Base-by-base conservation (phyloP, 2,329 filamentous ascomycete species). In the Trichoderma aggressivum region DNA sequence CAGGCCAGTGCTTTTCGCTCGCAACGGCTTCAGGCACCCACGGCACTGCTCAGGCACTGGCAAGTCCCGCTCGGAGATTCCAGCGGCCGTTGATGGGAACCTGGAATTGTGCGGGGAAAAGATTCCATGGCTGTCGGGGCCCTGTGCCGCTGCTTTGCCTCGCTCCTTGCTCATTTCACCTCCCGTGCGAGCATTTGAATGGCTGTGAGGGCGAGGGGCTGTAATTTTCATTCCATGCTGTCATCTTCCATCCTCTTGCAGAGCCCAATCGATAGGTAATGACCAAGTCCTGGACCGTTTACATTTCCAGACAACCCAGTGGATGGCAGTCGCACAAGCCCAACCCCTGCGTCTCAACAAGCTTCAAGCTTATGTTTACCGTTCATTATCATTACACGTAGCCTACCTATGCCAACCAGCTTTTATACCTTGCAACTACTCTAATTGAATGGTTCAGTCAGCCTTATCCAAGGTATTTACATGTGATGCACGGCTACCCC, bases 51-150 rank as follows among this genome's bases (percentile, higher is more conserved):
- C 36, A 43, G 36, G 39, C 14, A 47, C 39, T 66, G 63, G 30
- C 24, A 26, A 28, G 36, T 62, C 36, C 60, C 60, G 39, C 58
- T 58, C 39, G 24, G 26, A 21, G 39, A 50, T 63, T 64, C 61
- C 61, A 64, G 43, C 43, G 47, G 32, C 47, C 16, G 16, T 39
- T n/a, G n/a, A n/a, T n/a, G n/a, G n/a, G 36, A 16, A 7, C 2
- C 1, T 39, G 55, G 16, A 32, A 58, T 67, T 32, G 24, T 58
- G 36, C 64, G 64, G 64, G 34, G 34, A n/a, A 43, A 62, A 50
- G 26, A 67, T 43, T n/a, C n/a, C n/a, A n/a, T 67, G 64, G 53
- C 64, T 65, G 53, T 58, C 53, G 43, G 63, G 50, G 50, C 24
- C 63, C 50, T 39, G 50, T 30, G 14, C 34, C 24, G 34, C 50